Percentiles rank a stretch among this genome's conserved stretches.
phyloP scores from a whole-genome alignment of 306 rosid genomes.

The Fragaria iinumae region DNA sequence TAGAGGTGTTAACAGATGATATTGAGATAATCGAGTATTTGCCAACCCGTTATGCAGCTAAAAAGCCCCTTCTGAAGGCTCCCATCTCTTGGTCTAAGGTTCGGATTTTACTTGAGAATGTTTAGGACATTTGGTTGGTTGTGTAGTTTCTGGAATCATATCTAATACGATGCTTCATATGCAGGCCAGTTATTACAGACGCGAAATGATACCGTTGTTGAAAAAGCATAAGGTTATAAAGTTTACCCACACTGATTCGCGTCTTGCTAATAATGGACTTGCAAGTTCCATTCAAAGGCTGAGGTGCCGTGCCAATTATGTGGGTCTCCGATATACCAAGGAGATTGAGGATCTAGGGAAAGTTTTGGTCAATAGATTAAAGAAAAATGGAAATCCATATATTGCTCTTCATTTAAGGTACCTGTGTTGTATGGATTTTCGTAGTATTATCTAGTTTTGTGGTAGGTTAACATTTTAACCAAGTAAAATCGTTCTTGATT shows the following conservation, averaged over 20 bases:
- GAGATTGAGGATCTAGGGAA: conserved; percentile 90
- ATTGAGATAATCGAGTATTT: conserved; percentile 71
- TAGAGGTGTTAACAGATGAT: conserved; percentile 64
- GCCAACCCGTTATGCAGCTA: conserved; percentile 54
- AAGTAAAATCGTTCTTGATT: conserved; percentile 14
- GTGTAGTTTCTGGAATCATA: conserved; percentile 6
- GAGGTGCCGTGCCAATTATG: conserved; percentile 84
- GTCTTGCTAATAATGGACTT: conserved; percentile 85
- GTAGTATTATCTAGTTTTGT: not conserved
- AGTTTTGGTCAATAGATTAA: conserved; percentile 65
- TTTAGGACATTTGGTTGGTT: not conserved
- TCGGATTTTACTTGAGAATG: conserved; percentile 11
- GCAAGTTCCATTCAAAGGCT: conserved; percentile 81
- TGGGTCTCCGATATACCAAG: conserved; percentile 63
- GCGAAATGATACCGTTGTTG: conserved; percentile 68
- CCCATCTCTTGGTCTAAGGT: conserved; percentile 99
- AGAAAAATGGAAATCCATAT: conserved; percentile 65
- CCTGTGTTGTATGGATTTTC: not conserved
- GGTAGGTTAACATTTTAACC: not conserved
- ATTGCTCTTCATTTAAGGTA: conserved; percentile 96
- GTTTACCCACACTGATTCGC: conserved; percentile 88
- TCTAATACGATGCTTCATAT: conserved; percentile 39
- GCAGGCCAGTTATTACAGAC: conserved; percentile 93
- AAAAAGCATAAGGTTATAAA: conserved; percentile 62
- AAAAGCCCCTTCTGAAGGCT: conserved; percentile 66